Evolutionary conservation across 1,139 yeast species (phyloP).

Genomic region (Schwanniomyces etchellsii): DNA sequence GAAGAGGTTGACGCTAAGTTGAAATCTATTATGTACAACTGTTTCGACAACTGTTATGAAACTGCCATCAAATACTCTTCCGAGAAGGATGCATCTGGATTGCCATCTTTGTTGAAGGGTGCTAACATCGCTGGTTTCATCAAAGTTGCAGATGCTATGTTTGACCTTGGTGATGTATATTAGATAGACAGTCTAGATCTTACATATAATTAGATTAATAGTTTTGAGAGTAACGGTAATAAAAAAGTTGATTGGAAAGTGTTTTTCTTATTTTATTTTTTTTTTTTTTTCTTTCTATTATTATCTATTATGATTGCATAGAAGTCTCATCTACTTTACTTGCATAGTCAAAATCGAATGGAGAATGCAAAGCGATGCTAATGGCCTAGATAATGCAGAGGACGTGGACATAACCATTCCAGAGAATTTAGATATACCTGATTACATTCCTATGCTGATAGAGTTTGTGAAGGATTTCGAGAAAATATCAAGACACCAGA

Average conservation of each 20-base stretch:
- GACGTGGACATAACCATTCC: background rate
- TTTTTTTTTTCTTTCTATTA: no score
- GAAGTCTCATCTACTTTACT: no score
- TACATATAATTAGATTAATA: no score
- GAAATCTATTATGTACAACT: slow-evolving; percentile 86
- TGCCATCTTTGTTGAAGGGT: slow-evolving; percentile 96
- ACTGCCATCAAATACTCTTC: slow-evolving; percentile 80
- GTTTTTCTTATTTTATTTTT: no score
- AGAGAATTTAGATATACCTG: slow-evolving; percentile 4
- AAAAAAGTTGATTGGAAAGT: no score
- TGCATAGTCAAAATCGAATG: no score
- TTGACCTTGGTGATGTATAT: slow-evolving; percentile 88
- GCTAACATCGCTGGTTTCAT: slow-evolving; percentile 99
- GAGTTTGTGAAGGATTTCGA: slow-evolving; percentile 7
- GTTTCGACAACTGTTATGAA: slow-evolving; percentile 88
- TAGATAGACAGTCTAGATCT: no score
- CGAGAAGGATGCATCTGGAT: slow-evolving; percentile 49
- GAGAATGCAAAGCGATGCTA: no score
- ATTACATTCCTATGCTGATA: slow-evolving; percentile 7
- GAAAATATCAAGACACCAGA: slow-evolving; percentile 5
- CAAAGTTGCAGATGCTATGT: slow-evolving; percentile 98
- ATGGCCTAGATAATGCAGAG: background rate
- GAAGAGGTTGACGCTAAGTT: slow-evolving; percentile 87
- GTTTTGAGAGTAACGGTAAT: no score
- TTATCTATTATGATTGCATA: no score